phyloP scores from a whole-genome alignment of 805 yeast species.

The Nakazawaea molendinolei region DNA sequence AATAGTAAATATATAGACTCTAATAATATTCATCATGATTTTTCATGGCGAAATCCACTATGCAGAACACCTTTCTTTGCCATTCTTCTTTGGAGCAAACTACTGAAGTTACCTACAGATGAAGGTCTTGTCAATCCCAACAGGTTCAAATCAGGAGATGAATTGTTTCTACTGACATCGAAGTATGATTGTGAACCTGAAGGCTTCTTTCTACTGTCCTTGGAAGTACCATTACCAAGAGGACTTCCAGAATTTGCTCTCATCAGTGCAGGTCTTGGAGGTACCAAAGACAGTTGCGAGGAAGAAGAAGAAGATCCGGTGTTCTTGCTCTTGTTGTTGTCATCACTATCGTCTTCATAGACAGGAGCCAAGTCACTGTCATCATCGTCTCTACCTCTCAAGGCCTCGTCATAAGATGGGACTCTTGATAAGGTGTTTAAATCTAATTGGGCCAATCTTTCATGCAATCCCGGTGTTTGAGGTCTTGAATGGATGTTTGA shows the following conservation, averaged over 20 bases:
- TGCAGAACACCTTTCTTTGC: conserved; percentile 4
- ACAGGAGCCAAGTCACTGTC: conserved; percentile 59
- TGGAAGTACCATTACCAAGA: neutral
- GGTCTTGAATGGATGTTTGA: conserved; percentile 6
- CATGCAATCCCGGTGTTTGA: conserved; percentile 3
- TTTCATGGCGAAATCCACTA: neutral
- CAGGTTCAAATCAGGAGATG: conserved; percentile 5
- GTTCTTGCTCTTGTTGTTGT: neutral
- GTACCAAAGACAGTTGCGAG: conserved; percentile 2
- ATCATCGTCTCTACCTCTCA: conserved; percentile 41
- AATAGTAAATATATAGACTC: too few relatives aligned
- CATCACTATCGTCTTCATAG: conserved; percentile 30
- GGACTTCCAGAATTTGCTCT: conserved; percentile 4
- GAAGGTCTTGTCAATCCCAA: conserved; percentile 10
- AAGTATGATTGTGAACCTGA: conserved; percentile 9
- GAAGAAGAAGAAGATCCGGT: neutral
- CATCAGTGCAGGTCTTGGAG: conserved; percentile 6
- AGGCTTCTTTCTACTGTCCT: neutral
- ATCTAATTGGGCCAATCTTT: conserved; percentile 24
- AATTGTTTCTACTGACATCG: conserved; percentile 8
- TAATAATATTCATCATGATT: too few relatives aligned
- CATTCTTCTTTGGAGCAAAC: conserved; percentile 7
- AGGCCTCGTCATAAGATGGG: conserved; percentile 80
- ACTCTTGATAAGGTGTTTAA: conserved; percentile 51
- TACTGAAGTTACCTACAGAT: conserved; percentile 8